These are phyloP conservation scores for Isoetes taiwanensis DNA, from an alignment of 75 land plant genomes.

Conservation along the genomic window DNA sequence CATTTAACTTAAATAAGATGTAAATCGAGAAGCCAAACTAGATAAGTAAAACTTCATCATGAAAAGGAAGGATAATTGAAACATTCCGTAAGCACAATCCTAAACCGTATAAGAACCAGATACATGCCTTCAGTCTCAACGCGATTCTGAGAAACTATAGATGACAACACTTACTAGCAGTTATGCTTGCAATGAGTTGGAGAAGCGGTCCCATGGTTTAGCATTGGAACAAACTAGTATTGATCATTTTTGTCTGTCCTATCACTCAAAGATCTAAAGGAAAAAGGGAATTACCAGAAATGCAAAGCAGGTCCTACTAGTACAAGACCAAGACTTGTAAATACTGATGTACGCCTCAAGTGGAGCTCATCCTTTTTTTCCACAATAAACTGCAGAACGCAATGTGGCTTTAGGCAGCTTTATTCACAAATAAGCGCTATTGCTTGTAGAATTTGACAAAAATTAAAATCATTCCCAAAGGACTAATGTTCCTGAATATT, in stretches of 20 bases:
- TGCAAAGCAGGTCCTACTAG: slow-evolving; percentile 91
- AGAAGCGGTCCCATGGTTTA: no score
- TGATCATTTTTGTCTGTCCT: neutral
- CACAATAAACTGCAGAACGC: slow-evolving; percentile 68
- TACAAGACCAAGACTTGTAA: slow-evolving; percentile 62
- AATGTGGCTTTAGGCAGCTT: no score
- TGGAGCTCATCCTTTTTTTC: slow-evolving; percentile 46
- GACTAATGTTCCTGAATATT: no score
- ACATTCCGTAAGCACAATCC: neutral
- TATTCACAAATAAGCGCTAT: no score
- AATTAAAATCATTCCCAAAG: no score
- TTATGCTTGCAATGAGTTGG: neutral
- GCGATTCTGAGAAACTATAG: neutral
- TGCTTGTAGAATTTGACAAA: no score
- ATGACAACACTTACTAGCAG: neutral
- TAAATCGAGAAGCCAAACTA: neutral
- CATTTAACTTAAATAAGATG: neutral
- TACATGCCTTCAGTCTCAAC: neutral
- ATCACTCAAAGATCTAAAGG: neutral
- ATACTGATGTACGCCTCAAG: slow-evolving; percentile 46
- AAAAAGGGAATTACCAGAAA: slow-evolving; percentile 47
- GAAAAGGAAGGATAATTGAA: neutral
- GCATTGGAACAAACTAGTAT: neutral
- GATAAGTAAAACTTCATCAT: neutral
- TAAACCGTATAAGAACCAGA: slow-evolving; percentile 4